A percentile compares a stretch with the other conserved stretches of the same genome.
These are phyloP conservation scores for Suaeda aralocaspica DNA, from an alignment of 148 eudicot genomes.

Conservation along the genomic window DNA sequence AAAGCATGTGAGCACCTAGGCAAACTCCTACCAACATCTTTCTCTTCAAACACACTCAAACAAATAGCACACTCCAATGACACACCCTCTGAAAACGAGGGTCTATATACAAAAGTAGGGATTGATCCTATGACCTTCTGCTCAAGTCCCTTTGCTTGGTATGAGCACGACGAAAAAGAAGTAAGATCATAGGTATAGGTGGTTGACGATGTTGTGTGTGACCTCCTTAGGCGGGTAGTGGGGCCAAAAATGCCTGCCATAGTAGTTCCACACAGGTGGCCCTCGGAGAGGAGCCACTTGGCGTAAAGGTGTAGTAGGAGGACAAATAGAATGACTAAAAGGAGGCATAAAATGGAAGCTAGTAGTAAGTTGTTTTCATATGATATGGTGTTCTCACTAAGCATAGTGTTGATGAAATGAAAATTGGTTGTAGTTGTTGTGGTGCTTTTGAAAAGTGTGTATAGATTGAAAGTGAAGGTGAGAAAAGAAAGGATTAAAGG, in stretches of 20 bases:
- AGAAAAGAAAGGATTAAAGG: too few species aligned
- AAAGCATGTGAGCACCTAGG: slow-evolving; percentile 52
- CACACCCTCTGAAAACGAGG: background rate
- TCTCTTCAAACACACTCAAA: slow-evolving; percentile 43
- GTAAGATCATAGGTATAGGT: slow-evolving; percentile 19
- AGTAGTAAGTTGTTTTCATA: slow-evolving; percentile 50
- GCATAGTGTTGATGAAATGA: too few species aligned
- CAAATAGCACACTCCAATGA: slow-evolving; percentile 55
- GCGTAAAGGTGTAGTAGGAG: slow-evolving; percentile 58
- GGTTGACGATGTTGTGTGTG: slow-evolving; percentile 7
- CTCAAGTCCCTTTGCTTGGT: slow-evolving; percentile 42
- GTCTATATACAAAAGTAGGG: slow-evolving; percentile 34
- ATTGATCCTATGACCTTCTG: slow-evolving; percentile 35
- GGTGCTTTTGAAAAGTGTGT: too few species aligned
- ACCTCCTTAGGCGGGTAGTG: slow-evolving; percentile 16
- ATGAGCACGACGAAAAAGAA: slow-evolving; percentile 1
- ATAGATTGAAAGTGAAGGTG: too few species aligned
- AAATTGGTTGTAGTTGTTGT: too few species aligned
- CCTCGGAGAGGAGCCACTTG: slow-evolving; percentile 44
- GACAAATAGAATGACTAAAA: slow-evolving; percentile 57
- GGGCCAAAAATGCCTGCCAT: slow-evolving; percentile 12
- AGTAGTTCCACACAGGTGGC: slow-evolving; percentile 26
- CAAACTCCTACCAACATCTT: slow-evolving; percentile 41
- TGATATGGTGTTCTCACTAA: slow-evolving; percentile 32
- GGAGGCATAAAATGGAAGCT: slow-evolving; percentile 49